A percentile compares a stretch with the other conserved stretches of the same genome.
Conservation (phyloP, 345 rosid genomes). For the Trapa bicornis region DNA sequence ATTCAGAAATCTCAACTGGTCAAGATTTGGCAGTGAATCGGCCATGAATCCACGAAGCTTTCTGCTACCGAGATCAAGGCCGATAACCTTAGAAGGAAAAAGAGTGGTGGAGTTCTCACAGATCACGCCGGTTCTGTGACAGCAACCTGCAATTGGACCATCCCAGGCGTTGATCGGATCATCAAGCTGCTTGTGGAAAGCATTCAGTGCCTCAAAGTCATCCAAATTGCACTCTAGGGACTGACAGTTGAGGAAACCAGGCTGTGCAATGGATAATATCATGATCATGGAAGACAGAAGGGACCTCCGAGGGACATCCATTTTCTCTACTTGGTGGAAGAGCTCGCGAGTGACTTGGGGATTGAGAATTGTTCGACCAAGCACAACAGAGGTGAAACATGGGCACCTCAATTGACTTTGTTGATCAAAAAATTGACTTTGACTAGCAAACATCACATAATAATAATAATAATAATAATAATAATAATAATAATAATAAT, state of each 20-base stretch:
- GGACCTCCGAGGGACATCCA: neutral
- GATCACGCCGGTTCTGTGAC: conserved; percentile 10
- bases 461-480: too few species aligned
- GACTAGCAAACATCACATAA: too few species aligned
- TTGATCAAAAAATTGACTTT: too few species aligned
- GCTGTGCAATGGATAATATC: neutral
- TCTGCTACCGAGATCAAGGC: conserved; percentile 23
- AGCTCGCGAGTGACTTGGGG: neutral
- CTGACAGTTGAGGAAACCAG: neutral
- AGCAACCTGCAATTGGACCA: neutral
- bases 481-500: too few species aligned
- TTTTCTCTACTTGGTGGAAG: neutral
- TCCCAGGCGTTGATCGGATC: conserved; percentile 7
- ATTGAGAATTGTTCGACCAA: too few species aligned
- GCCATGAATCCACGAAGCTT: conserved; percentile 36
- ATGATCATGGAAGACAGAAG: neutral
- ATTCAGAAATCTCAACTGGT: conserved; percentile 39
- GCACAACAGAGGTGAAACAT: too few species aligned
- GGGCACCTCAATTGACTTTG: too few species aligned
- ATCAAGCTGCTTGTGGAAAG: neutral
- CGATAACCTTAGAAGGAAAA: conserved; percentile 19
- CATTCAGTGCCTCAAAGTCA: conserved; percentile 1
- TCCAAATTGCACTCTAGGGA: neutral
- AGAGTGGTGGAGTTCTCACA: neutral
- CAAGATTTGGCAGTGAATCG: conserved; percentile 33